Percentiles rank a stretch among this genome's conserved stretches.
These are phyloP conservation scores for Pythium chondricola DNA, from an alignment of 352 stramenopile genomes.

Conservation along the genomic window DNA sequence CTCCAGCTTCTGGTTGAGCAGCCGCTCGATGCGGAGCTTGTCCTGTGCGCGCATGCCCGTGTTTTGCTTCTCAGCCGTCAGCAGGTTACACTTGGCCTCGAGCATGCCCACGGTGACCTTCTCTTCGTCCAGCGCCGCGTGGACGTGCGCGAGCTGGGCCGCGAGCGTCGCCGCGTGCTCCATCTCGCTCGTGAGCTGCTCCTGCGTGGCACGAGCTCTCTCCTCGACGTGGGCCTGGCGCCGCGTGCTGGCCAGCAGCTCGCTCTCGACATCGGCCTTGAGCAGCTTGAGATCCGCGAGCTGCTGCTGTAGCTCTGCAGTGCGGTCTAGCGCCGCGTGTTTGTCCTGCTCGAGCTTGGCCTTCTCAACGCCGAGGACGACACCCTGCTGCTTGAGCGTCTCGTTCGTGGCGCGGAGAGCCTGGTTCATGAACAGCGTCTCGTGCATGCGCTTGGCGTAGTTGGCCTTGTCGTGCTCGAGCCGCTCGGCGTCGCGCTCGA, in stretches of 20 bases:
- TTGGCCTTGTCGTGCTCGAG: slow-evolving; percentile 51
- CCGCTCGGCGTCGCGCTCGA: slow-evolving; percentile 42
- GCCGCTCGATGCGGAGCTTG: slow-evolving; percentile 67
- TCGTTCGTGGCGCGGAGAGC: slow-evolving; percentile 54
- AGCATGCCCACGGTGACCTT: slow-evolving; percentile 53
- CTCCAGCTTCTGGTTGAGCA: slow-evolving; percentile 78
- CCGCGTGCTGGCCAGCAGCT: slow-evolving; percentile 40
- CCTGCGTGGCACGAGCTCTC: slow-evolving; percentile 52
- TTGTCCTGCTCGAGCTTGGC: slow-evolving; percentile 42
- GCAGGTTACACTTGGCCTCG: slow-evolving; percentile 59
- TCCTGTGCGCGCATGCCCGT: slow-evolving; percentile 72
- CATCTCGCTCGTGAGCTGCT: slow-evolving; percentile 55
- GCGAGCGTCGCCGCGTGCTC: slow-evolving; percentile 29
- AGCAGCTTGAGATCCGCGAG: slow-evolving; percentile 25
- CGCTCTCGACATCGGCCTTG: slow-evolving; percentile 36
- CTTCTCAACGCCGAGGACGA: slow-evolving; percentile 56
- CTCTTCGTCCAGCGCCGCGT: slow-evolving; percentile 43
- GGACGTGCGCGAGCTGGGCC: slow-evolving; percentile 34
- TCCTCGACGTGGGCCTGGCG: slow-evolving; percentile 44
- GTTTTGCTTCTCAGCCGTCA: slow-evolving; percentile 67
- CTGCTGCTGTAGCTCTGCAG: slow-evolving; percentile 25
- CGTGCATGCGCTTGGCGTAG: slow-evolving; percentile 62
- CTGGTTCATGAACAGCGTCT: slow-evolving; percentile 75
- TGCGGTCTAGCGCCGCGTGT: slow-evolving; percentile 24
- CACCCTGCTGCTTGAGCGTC: slow-evolving; percentile 49